Percentiles rank a stretch among this genome's conserved stretches.
phyloP scores from a whole-genome alignment of 2,329 filamentous ascomycete species.

The Penicillium sp. region DNA sequence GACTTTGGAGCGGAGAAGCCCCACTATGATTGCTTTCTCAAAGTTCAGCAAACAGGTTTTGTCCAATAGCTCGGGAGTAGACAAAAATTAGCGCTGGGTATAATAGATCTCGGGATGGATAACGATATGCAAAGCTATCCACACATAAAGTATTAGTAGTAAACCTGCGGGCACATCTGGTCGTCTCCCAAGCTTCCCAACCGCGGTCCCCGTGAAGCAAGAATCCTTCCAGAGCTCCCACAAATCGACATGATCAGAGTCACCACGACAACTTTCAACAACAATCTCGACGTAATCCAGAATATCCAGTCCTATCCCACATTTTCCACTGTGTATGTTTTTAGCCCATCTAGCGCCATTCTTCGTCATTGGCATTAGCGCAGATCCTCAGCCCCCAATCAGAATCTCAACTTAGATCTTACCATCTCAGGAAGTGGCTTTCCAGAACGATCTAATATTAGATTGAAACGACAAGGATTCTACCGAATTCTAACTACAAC shows the following conservation, averaged over 20 bases:
- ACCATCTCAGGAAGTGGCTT: neutral
- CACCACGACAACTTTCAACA: no score
- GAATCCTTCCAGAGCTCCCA: no score
- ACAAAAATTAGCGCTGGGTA: neutral
- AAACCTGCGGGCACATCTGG: no score
- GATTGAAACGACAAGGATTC: neutral
- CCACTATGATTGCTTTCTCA: neutral
- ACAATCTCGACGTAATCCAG: no score
- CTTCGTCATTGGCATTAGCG: neutral
- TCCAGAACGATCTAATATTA: neutral
- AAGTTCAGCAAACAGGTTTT: neutral
- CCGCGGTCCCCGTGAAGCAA: no score
- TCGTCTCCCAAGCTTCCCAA: no score
- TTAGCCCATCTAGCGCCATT: neutral
- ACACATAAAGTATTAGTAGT: no score
- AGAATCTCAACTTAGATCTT: neutral
- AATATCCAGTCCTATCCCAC: no score
- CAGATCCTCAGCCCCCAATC: neutral
- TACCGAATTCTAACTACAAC: neutral
- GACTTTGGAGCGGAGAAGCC: neutral
- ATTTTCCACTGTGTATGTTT: neutral
- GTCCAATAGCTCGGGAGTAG: no score
- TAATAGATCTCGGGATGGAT: neutral
- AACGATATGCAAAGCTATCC: no score
- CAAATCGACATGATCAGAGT: no score